These are phyloP conservation scores for Capsicum pubescens DNA, from an alignment of 257 asterid genomes.

Conservation along the genomic window DNA sequence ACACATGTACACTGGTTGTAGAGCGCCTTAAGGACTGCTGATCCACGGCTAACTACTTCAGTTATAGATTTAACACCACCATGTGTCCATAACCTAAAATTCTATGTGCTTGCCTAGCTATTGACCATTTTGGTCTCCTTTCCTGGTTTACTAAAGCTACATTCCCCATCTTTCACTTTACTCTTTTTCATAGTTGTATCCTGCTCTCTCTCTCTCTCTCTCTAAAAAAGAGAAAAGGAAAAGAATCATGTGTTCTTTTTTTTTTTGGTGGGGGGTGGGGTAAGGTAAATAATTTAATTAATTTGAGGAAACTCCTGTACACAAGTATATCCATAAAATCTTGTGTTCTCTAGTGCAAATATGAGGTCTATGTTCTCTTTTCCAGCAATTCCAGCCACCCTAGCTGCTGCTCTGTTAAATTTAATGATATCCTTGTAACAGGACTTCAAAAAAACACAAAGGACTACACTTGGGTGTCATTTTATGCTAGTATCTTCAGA, in stretches of 20 bases:
- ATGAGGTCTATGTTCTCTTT: background rate
- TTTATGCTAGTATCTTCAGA: background rate
- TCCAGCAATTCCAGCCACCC: background rate
- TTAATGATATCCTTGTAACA: background rate
- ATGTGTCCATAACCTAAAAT: background rate
- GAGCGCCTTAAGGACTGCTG: background rate
- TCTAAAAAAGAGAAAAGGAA: background rate
- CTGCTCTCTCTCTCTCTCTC: background rate
- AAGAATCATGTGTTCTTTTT: background rate
- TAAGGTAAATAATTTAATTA: background rate
- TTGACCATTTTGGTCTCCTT: background rate
- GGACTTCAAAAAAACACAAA: background rate
- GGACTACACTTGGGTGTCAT: background rate
- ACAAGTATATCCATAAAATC: conserved; percentile 14
- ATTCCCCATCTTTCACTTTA: background rate
- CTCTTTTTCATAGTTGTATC: background rate
- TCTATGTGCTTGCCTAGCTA: conserved; percentile 21
- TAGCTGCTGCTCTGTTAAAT: background rate
- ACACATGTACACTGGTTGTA: background rate
- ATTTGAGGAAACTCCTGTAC: background rate
- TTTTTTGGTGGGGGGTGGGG: too few relatives aligned
- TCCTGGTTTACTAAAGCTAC: background rate
- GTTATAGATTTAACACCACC: conserved; percentile 17
- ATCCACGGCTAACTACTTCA: background rate
- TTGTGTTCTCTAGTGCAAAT: background rate